Conservation (phyloP, 176 grass and related monocot species). For the Avena sativa region DNA sequence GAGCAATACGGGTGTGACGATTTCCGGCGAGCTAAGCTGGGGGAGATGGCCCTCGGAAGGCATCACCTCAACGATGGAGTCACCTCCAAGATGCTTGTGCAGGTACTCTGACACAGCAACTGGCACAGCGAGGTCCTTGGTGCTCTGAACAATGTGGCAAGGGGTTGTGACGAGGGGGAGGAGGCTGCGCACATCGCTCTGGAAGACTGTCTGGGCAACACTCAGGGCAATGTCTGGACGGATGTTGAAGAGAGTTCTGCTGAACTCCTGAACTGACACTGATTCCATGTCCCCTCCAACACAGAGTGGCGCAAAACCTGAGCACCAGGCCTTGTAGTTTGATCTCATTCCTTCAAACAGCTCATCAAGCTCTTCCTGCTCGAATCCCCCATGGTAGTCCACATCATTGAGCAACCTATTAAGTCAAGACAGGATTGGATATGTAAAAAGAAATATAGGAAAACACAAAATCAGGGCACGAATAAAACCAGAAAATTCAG, state of each 20-base stretch:
- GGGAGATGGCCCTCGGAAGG: slow-evolving; percentile 92
- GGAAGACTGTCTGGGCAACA: slow-evolving; percentile 87
- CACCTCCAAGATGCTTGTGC: slow-evolving; percentile 70
- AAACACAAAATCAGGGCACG: not conserved
- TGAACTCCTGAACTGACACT: slow-evolving; percentile 92
- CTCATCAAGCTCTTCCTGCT: slow-evolving; percentile 89
- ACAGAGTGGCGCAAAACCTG: slow-evolving; percentile 81
- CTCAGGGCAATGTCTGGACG: slow-evolving; percentile 89
- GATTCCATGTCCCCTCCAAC: slow-evolving; percentile 97
- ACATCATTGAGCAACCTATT: slow-evolving; percentile 90
- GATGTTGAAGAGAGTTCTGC: slow-evolving; percentile 96
- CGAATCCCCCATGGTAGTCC: slow-evolving; percentile 92
- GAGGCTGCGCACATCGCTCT: slow-evolving; percentile 79
- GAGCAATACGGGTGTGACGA: slow-evolving; percentile 84
- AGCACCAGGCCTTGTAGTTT: slow-evolving; percentile 97
- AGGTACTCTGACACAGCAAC: slow-evolving; percentile 93
- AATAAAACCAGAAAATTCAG: not conserved
- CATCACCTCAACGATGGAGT: slow-evolving; percentile 97
- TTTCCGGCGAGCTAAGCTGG: slow-evolving; percentile 93
- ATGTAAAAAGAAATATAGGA: not conserved
- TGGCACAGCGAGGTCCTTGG: slow-evolving; percentile 93
- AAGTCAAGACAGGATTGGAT: slow-evolving; percentile 28
- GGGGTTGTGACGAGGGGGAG: slow-evolving; percentile 60
- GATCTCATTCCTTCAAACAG: slow-evolving; percentile 86
- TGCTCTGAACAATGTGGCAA: slow-evolving; percentile 97